Evolutionary conservation across 139 green algal genomes (phyloP).

Genomic region (Coccomyxa sp.): DNA sequence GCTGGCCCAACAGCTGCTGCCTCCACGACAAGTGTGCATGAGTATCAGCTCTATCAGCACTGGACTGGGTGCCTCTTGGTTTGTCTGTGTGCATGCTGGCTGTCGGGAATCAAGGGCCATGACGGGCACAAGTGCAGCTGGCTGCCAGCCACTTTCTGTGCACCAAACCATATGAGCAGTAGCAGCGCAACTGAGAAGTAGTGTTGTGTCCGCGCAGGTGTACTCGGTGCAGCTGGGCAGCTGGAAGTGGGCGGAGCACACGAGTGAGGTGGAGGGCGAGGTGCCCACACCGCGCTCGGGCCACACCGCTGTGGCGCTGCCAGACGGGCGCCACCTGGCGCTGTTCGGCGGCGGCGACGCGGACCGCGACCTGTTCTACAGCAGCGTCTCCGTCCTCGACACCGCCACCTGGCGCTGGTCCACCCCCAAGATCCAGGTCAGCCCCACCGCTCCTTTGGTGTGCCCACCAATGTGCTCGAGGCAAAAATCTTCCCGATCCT

Average conservation of each 20-base stretch:
- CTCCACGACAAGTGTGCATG: no score
- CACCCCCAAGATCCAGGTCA: conserved; percentile 10
- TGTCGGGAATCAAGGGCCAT: no score
- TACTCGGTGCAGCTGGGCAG: conserved; percentile 22
- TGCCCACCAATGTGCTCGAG: background rate
- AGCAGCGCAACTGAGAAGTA: no score
- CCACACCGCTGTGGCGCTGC: conserved; percentile 16
- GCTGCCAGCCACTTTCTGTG: no score
- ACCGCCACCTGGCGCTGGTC: conserved; percentile 27
- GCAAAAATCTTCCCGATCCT: background rate
- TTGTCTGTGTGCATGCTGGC: no score
- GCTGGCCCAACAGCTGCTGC: no score
- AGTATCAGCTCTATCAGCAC: no score
- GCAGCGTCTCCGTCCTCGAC: conserved; percentile 22
- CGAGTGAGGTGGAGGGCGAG: conserved; percentile 20
- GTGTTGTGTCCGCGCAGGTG: conserved; percentile 14
- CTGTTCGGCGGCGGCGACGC: conserved; percentile 19
- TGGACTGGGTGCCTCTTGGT: no score
- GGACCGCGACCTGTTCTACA: conserved; percentile 9
- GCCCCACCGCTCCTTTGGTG: background rate
- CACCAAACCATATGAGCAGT: no score
- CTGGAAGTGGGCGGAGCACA: conserved; percentile 31
- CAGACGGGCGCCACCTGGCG: conserved; percentile 9
- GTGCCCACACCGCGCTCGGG: conserved; percentile 10
- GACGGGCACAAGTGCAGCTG: no score